phyloP scores from a whole-genome alignment of 2,329 filamentous ascomycete species.

The Fusarium miscanthi region DNA sequence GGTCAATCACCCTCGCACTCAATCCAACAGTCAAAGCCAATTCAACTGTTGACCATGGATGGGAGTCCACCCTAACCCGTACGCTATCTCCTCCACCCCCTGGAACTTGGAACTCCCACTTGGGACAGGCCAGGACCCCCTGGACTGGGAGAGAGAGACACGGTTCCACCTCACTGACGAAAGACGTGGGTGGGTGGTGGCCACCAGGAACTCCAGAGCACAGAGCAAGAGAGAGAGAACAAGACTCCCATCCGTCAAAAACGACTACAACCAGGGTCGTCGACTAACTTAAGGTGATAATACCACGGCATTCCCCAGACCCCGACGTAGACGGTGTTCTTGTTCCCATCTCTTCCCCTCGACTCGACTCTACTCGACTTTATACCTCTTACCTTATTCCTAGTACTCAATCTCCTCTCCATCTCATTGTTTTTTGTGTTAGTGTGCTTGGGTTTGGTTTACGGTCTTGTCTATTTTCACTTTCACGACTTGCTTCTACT shows the following conservation, averaged over 20 bases:
- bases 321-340: slow-evolving; percentile 28
- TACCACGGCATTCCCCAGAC: slow-evolving; percentile 46
- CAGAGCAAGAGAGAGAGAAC: slow-evolving; percentile 16
- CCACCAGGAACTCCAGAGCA: slow-evolving; percentile 31
- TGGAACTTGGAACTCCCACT: slow-evolving; percentile 33
- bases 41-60: slow-evolving; percentile 8
- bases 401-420: background rate
- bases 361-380: slow-evolving; percentile 27
- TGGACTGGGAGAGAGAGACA: slow-evolving; percentile 13
- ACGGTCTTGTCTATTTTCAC: slow-evolving; percentile 12
- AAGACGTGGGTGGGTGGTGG: slow-evolving; percentile 42
- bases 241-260: slow-evolving; percentile 24
- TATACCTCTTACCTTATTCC: background rate
- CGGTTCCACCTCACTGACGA: slow-evolving; percentile 37
- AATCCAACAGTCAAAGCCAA: slow-evolving; percentile 1
- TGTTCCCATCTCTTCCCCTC: slow-evolving; percentile 36
- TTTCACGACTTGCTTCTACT: slow-evolving; percentile 9
- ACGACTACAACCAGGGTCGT: slow-evolving; percentile 20
- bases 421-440: slow-evolving; percentile 23
- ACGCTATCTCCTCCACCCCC: slow-evolving; percentile 36
- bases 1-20: slow-evolving; percentile 1
- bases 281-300: slow-evolving; percentile 44
- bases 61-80: slow-evolving; percentile 24
- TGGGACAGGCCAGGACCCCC: slow-evolving; percentile 35
- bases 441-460: slow-evolving; percentile 25